A percentile compares a stretch with the other conserved stretches of the same genome.
These are phyloP conservation scores for Eucalyptus pauciflora DNA, from an alignment of 345 rosid species.

Conservation along the genomic window DNA sequence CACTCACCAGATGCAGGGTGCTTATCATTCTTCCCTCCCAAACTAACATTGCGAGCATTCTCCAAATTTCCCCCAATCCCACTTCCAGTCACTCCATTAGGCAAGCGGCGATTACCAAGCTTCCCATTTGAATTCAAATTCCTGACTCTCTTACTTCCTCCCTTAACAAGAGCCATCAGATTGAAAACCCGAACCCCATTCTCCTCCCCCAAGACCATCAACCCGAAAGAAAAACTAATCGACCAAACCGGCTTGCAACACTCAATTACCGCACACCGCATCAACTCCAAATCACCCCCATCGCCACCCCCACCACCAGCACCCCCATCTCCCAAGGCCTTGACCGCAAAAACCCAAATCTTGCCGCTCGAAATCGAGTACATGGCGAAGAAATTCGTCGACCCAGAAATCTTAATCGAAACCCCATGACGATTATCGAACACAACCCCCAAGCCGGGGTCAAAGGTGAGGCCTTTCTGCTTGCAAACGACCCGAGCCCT, in stretches of 20 bases:
- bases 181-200: slow-evolving; percentile 54
- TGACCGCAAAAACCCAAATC: slow-evolving; percentile 49
- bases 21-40: slow-evolving; percentile 35
- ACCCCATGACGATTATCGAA: slow-evolving; percentile 47
- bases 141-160: slow-evolving; percentile 29
- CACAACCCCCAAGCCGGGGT: slow-evolving; percentile 43
- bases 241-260: slow-evolving; percentile 58
- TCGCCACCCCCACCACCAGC: slow-evolving; percentile 14
- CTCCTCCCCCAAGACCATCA: slow-evolving; percentile 65
- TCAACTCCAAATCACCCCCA: slow-evolving; percentile 41
- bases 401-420: slow-evolving; percentile 49
- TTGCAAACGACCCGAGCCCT: slow-evolving; percentile 36
- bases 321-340: slow-evolving; percentile 12
- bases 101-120: slow-evolving; percentile 10
- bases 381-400: slow-evolving; percentile 58
- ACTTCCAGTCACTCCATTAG: slow-evolving; percentile 20
- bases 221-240: slow-evolving; percentile 38
- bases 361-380: slow-evolving; percentile 48
- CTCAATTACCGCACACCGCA: slow-evolving; percentile 64
- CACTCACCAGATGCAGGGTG: slow-evolving; percentile 36
- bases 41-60: slow-evolving; percentile 14
- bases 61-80: slow-evolving; percentile 2
- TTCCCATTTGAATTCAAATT: slow-evolving; percentile 10
- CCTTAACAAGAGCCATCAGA: slow-evolving; percentile 48
- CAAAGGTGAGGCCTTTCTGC: slow-evolving; percentile 53